These are phyloP conservation scores for Nitzschia sp. DNA, from an alignment of 108 stramenopile species.

Conservation along the genomic window DNA sequence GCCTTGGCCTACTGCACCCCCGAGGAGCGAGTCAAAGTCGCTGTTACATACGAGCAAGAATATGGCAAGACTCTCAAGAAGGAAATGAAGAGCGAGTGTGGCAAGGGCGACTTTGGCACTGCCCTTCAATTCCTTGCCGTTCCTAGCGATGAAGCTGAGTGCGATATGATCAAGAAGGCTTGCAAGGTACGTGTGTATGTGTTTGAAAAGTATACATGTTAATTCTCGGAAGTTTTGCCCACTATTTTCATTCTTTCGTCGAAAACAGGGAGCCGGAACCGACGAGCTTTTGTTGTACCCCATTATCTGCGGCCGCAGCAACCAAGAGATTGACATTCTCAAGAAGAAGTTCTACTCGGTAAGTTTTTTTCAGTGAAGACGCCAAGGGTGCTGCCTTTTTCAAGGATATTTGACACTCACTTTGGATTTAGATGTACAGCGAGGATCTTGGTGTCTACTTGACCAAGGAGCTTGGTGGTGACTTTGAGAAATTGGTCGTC, in stretches of 20 bases:
- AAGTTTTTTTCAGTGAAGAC: background rate
- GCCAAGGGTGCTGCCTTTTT: background rate
- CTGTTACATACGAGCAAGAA: slow-evolving; percentile 50
- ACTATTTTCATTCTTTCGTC: background rate
- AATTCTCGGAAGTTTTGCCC: background rate
- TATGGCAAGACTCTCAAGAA: slow-evolving; percentile 45
- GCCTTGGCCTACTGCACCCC: slow-evolving; percentile 35
- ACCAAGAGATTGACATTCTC: slow-evolving; percentile 58
- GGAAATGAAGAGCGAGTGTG: slow-evolving; percentile 58
- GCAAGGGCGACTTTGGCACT: slow-evolving; percentile 54
- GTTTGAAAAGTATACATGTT: background rate
- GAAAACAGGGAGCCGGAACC: slow-evolving; percentile 39
- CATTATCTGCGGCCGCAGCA: slow-evolving; percentile 59
- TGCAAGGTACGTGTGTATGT: slow-evolving; percentile 23
- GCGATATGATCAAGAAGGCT: slow-evolving; percentile 52
- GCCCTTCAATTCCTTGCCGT: slow-evolving; percentile 51
- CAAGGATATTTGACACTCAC: background rate
- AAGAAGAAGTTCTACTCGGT: slow-evolving; percentile 63
- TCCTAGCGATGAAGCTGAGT: slow-evolving; percentile 51
- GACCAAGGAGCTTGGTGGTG: slow-evolving; percentile 50
- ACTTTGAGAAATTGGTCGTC: slow-evolving; percentile 44
- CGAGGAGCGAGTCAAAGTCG: slow-evolving; percentile 42
- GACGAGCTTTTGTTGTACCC: slow-evolving; percentile 47
- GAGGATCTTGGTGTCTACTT: slow-evolving; percentile 49
- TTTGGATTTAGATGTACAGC: slow-evolving; percentile 33